Evolutionary conservation across 2,329 filamentous ascomycete genomes (phyloP).

Genomic region (Metarhizium brunneum): DNA sequence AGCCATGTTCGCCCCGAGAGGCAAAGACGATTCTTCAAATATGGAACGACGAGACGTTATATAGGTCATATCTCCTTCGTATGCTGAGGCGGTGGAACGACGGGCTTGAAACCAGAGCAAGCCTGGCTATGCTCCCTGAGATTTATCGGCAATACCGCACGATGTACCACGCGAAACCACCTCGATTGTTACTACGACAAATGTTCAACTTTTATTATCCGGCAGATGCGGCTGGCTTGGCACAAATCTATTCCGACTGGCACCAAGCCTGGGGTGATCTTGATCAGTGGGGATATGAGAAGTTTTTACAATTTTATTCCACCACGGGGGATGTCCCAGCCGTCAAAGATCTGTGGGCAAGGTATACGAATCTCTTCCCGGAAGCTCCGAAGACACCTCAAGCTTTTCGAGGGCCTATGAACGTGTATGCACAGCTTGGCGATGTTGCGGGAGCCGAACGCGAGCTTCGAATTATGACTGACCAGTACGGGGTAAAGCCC

Average conservation of each 20-base stretch:
- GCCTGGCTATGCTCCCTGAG: constrained; percentile 23
- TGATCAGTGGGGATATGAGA: constrained; percentile 36
- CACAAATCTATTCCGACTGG: constrained; percentile 41
- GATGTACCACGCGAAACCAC: constrained; percentile 28
- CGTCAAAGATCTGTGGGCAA: constrained; percentile 35
- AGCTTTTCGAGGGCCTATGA: constrained; percentile 51
- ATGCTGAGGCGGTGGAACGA: constrained; percentile 21
- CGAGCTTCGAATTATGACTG: constrained; percentile 53
- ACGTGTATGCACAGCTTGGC: constrained; percentile 61
- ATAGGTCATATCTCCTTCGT: constrained; percentile 32
- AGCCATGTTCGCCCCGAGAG: constrained; percentile 24
- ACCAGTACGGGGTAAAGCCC: constrained; percentile 46
- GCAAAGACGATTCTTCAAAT: constrained; percentile 30
- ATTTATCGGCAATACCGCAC: constrained; percentile 38
- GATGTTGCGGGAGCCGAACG: constrained; percentile 49
- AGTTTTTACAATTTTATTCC: constrained; percentile 40
- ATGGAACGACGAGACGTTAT: constrained; percentile 28
- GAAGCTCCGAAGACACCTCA: constrained; percentile 22
- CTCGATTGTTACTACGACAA: constrained; percentile 28
- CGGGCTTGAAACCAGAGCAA: constrained; percentile 18
- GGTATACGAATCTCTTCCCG: constrained; percentile 29
- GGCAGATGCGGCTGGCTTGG: constrained; percentile 29
- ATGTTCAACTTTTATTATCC: constrained; percentile 35
- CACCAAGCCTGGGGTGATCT: constrained; percentile 28
- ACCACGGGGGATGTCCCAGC: constrained; percentile 34